Evolutionary conservation across 257 asterid genomes (phyloP), one percentile per base, ranked within the genome.

Genomic region (Nicotiana sylvestris): DNA sequence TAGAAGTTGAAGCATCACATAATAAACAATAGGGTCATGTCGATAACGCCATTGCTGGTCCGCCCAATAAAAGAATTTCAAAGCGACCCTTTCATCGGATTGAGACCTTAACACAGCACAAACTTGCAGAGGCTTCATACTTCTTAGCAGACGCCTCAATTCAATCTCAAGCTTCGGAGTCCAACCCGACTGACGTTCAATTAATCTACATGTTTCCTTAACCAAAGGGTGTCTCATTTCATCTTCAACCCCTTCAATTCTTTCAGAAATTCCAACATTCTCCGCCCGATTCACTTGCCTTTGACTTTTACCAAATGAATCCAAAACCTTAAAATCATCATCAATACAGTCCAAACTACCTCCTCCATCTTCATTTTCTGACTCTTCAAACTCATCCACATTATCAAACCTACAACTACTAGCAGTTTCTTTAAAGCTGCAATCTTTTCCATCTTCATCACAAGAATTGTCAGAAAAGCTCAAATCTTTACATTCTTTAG

Each of bases 41-140:
- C 88, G 89, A 81, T 96, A 96, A 11, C 97, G 86, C 99, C 98
- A 96, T 86, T 94, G 99, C 89, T 91, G 83, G 81, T 91, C 94
- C 56, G 98, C 99, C 99, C 98, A 96, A 72, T 92, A 88, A 55
- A 96, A 96, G 91, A 96, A 93, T 16, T 89, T 87, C 83, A 96
- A 86, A 82, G 98, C 93, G 82, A 91, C 88, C 82, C 99, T 89
- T 90, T 93, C 97, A 83, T 96, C 99, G 8, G 97, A 82, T 77
- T 81, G 97, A 72, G 94, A 87, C 82, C 81, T 90, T 65, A 96
- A 88, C 29, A 91, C 97, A 27, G 97, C 97, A 84, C 98, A 93
- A 62, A 94, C 89, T 89, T 92, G 97, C 8, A 81, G 84, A n/a
- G 98, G 96, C 82, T 90, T 92, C 89, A 93, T 84, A 83, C 94